Base-by-base conservation (phyloP, 805 yeast species). In the Lipomyces orientalis region DNA sequence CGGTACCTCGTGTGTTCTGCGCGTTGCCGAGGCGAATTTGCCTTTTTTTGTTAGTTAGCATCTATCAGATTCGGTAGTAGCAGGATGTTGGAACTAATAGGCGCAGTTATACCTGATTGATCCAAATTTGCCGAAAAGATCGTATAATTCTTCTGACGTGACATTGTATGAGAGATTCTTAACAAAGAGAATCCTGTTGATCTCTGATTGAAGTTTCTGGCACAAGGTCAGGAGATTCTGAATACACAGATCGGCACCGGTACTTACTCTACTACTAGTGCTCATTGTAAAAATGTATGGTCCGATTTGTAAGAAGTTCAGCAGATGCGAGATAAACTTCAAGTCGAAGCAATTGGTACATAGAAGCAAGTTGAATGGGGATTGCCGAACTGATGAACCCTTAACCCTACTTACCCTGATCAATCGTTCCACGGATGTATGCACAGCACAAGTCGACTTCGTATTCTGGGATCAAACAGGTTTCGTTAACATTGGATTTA, bases 151-250 rank as follows among this genome's bases (percentile, higher is more conserved):
- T 2, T 77, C 79, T 0, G 83, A 70, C 4, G 84, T 77, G 0
- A 84, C 79, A 33, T 81, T 81, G 73, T 82, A 88, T 1, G 90
- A 88, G 6, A 88, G 79, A 73, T 88, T 88, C 74, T 85, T 86
- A 37, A 87, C 87, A 67, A 81, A 80, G 19, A 88, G 68, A 33
- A 78, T 84, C n/a, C 76, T 75, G 62, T 75, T 69, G 46, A 64
- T 68, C 39, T 72, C 75, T 10, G 72, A 52, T 10, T 65, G 19
- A 54, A 68, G 58, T 62, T 62, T 68, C 70, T 67, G 54, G 49
- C 49, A 43, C 49, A n/a, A 8, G 7, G 49, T 43, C 10, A 43
- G 49, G 22, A n/a, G 3, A 16, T 43, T 43, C 19, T 43, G 19
- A 19, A 43, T n/a, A 43, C 22, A 6, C 22, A 16, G 3, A 1